Evolutionary conservation across 768 basidiomycete species (phyloP), one percentile per base, ranked within the genome.

Genomic region (Agrocybe chaxingu): DNA sequence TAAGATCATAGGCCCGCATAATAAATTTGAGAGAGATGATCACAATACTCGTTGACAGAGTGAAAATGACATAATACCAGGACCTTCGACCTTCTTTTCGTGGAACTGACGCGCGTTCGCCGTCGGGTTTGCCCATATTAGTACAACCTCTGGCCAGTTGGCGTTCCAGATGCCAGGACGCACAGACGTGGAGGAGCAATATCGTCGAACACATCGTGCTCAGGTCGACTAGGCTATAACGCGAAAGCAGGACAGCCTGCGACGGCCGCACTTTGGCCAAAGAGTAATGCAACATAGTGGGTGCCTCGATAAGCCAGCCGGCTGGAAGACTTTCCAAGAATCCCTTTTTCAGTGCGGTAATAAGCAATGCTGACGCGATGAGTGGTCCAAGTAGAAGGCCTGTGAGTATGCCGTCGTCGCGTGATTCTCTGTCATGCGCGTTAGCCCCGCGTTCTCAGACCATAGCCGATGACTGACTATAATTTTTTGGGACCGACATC

Each of bases 401-500:
- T 38, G 87, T 92, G 51, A 90, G 69, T 18, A 87, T 82, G 10
- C 95, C 95, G 64, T 97, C 93, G 62, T 96, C 94, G 9, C 77
- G 68, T 42, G 85, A 87, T 49, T 89, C 82, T 62, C 92, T 93
- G 52, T 9, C 31, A 30, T 10, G 7, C 8, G 8, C 13, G 40
- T 64, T 29, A 63, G 46, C 37, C 29, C 9, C n/a, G 37, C 12
- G 46, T 10, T 7, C 45, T 41, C 40, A 13, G 9, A 46, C 31
- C 7, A 44, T 30, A 24, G n/a, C 7, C 48, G 45, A 24, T 18
- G 4, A 29, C 70, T 37, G 55, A 87, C 89, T 76, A 62, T 89
- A 93, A 61, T 93, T 91, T 66, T 91, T 90, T 0, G 88, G 86
- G 4, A 91, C 89, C 11, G 90, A 87, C 91, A 93, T 92, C 89